Conservation (phyloP, 2,329 filamentous ascomycete species). For the Penicillium sp. region DNA sequence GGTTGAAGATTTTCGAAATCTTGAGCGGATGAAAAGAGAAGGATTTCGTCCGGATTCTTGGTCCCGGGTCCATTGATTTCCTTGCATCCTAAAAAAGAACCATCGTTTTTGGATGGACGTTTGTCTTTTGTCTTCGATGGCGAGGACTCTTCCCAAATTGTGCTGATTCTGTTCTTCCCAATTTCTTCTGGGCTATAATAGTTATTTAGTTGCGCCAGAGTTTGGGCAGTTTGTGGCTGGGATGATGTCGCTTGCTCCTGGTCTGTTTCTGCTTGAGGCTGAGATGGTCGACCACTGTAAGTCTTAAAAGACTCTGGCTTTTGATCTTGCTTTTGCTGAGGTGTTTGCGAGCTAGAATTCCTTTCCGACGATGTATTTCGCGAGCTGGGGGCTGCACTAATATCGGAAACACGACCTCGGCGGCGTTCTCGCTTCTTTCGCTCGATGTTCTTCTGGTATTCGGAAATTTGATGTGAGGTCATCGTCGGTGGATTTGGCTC, state of each 20-base stretch:
- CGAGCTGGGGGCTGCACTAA: conserved; percentile 33
- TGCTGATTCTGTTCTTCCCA: conserved; percentile 41
- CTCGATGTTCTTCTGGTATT: conserved; percentile 46
- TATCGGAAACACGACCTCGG: conserved; percentile 36
- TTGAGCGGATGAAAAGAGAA: conserved; percentile 38
- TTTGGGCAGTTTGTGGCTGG: conserved; percentile 8
- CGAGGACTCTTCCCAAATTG: conserved; percentile 38
- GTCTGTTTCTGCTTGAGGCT: conserved; percentile 7
- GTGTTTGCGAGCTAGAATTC: conserved; percentile 5
- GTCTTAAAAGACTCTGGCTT: conserved; percentile 6
- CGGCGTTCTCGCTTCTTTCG: conserved; percentile 34
- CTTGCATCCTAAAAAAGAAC: conserved; percentile 48
- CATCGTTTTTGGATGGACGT: conserved; percentile 27
- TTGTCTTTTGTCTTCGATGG: conserved; percentile 29
- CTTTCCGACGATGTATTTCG: conserved; percentile 34
- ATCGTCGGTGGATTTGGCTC: conserved; percentile 47
- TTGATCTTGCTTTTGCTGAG: neutral
- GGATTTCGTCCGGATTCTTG: conserved; percentile 44
- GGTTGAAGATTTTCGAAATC: conserved; percentile 28
- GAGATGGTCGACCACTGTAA: conserved; percentile 22
- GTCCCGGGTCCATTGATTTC: conserved; percentile 39
- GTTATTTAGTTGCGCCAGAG: conserved; percentile 8
- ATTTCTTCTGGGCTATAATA: conserved; percentile 47
- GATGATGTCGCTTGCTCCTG: conserved; percentile 8
- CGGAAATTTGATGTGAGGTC: conserved; percentile 42